Percentiles rank a stretch among this genome's conserved stretches.
Evolutionary conservation across 768 basidiomycete genomes (phyloP).

Genomic region (Russula ochroleuca): DNA sequence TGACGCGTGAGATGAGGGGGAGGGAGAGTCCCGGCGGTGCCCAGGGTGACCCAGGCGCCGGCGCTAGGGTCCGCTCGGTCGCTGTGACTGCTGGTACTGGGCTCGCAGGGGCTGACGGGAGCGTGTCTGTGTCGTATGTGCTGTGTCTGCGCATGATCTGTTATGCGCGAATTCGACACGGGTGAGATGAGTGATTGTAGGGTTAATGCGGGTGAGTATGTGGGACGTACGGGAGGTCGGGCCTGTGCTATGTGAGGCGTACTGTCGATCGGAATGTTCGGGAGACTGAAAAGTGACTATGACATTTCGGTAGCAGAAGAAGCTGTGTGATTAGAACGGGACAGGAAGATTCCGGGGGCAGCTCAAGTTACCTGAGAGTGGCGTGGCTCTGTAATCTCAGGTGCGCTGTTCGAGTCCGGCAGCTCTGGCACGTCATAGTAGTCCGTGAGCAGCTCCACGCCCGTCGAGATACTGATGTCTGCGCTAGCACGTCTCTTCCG

Average conservation of each 20-base stretch:
- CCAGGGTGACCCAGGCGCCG: slow-evolving; percentile 6
- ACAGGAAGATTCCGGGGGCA: background rate
- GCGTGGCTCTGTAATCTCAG: background rate
- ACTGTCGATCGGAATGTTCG: slow-evolving; percentile 11
- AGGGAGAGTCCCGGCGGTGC: background rate
- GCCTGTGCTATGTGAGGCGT: background rate
- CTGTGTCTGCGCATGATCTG: slow-evolving; percentile 1
- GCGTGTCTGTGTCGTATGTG: slow-evolving; percentile 14
- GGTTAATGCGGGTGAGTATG: background rate
- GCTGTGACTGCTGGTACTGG: background rate
- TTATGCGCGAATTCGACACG: background rate
- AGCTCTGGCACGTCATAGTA: background rate
- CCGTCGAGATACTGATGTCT: slow-evolving; percentile 1
- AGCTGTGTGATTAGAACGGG: too few relatives aligned
- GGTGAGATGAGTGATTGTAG: background rate
- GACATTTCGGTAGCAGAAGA: too few relatives aligned
- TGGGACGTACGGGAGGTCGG: slow-evolving; percentile 1
- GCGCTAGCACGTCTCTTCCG: slow-evolving; percentile 16
- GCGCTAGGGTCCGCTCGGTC: background rate
- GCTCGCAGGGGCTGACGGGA: background rate
- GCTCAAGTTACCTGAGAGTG: background rate
- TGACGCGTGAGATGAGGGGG: slow-evolving; percentile 8
- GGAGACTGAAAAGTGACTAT: slow-evolving; percentile 10
- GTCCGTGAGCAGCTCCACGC: slow-evolving; percentile 6
- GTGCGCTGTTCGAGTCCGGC: background rate